These are phyloP conservation scores for Talaromyces adpressus DNA, from an alignment of 495 filamentous ascomycete species.

Conservation along the genomic window DNA sequence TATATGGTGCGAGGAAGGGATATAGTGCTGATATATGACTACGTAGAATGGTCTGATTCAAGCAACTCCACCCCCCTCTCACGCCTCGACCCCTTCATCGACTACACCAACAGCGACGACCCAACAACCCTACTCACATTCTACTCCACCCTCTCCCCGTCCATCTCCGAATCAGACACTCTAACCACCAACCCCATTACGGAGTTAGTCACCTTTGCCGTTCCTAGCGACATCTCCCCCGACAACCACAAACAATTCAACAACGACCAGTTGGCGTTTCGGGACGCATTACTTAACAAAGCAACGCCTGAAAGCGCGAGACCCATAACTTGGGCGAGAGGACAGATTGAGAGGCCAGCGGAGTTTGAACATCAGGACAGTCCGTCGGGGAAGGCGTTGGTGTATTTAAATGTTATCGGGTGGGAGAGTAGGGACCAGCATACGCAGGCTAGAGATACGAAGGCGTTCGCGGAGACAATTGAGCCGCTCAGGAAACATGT, in stretches of 20 bases:
- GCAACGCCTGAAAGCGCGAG: conserved; percentile 20
- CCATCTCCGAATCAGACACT: conserved; percentile 21
- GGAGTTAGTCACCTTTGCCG: conserved; percentile 28
- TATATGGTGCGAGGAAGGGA: not conserved
- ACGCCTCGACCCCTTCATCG: conserved; percentile 22
- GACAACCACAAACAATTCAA: conserved; percentile 18
- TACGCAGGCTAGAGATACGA: conserved; percentile 34
- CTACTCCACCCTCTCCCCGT: conserved; percentile 28
- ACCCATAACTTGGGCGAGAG: conserved; percentile 36
- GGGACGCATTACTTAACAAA: conserved; percentile 23
- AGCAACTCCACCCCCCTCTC: conserved; percentile 17
- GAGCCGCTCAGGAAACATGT: conserved; percentile 29
- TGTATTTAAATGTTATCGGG: conserved; percentile 36
- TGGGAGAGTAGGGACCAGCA: conserved; percentile 52
- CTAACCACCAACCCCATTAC: conserved; percentile 33
- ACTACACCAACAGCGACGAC: not conserved
- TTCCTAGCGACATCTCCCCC: conserved; percentile 20
- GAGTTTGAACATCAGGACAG: conserved; percentile 27
- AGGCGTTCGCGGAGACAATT: conserved; percentile 36
- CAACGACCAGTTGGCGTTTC: conserved; percentile 24
- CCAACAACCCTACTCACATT: conserved; percentile 13
- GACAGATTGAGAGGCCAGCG: conserved; percentile 34
- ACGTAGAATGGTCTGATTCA: conserved; percentile 38
- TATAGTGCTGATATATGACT: not conserved
- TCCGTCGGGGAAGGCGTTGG: conserved; percentile 29